A percentile compares a stretch with the other conserved stretches of the same genome.
phyloP scores from a whole-genome alignment of 176 grass and related monocot genomes.

The Carex scoparia region DNA sequence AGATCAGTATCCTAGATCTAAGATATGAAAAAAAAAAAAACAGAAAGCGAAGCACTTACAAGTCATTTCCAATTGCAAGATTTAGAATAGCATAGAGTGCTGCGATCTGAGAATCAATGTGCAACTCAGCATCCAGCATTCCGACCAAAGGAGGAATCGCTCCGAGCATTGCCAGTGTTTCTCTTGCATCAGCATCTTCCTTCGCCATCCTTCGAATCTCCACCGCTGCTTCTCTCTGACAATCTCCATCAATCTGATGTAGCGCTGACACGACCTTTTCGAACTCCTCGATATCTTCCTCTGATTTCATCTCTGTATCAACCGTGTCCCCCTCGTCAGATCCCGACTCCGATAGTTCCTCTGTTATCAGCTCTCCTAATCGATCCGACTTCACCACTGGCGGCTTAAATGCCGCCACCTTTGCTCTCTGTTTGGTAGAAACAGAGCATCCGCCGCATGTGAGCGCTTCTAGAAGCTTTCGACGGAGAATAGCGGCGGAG shows the following conservation, averaged over 20 bases:
- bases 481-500: constrained; percentile 43
- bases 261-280: constrained; percentile 31
- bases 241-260: constrained; percentile 4
- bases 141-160: constrained; percentile 77
- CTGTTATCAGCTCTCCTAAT: constrained; percentile 54
- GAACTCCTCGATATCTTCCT: constrained; percentile 29
- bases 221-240: constrained; percentile 37
- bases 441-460: constrained; percentile 36
- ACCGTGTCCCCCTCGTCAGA: constrained; percentile 27
- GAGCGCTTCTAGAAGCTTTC: constrained; percentile 49
- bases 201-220: constrained; percentile 71
- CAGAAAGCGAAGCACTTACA: constrained; percentile 45
- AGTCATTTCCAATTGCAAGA: constrained; percentile 77
- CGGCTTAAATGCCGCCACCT: constrained; percentile 29
- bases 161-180: constrained; percentile 81
- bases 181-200: constrained; percentile 62
- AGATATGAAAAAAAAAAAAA: constrained; percentile 11
- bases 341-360: constrained; percentile 52
- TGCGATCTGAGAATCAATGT: constrained; percentile 26
- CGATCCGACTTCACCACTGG: constrained; percentile 39
- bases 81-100: constrained; percentile 91
- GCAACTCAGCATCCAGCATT: constrained; percentile 42
- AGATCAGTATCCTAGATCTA: constrained; percentile 27
- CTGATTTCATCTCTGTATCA: constrained; percentile 46
- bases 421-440: constrained; percentile 10